Percentiles rank a stretch among this genome's conserved stretches.
Conservation (phyloP, 331 rosid species). For the Ulmus americana region DNA sequence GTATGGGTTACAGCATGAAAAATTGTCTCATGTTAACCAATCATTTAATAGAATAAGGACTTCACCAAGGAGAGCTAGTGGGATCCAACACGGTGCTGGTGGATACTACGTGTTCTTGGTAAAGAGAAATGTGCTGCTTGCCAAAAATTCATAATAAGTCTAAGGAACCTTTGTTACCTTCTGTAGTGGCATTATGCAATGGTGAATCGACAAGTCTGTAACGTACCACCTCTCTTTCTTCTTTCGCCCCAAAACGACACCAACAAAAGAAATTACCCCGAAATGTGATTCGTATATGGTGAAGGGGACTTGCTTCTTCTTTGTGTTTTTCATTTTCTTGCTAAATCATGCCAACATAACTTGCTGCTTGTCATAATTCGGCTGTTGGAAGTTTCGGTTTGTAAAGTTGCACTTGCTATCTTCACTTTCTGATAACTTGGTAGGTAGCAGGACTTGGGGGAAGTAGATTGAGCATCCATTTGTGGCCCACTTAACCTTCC, state of each 20-base stretch:
- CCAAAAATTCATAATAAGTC: background rate
- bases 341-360: background rate
- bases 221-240: background rate
- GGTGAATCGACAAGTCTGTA: slow-evolving; percentile 8
- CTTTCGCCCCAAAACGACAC: slow-evolving; percentile 1
- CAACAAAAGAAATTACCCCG: background rate
- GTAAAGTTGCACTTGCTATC: background rate
- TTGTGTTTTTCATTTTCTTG: slow-evolving; percentile 4
- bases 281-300: background rate
- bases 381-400: no score
- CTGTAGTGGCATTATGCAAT: background rate
- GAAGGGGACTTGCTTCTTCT: background rate
- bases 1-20: slow-evolving; percentile 9
- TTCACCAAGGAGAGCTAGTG: slow-evolving; percentile 3
- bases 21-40: slow-evolving; percentile 11
- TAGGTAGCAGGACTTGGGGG: background rate
- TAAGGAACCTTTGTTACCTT: slow-evolving; percentile 3
- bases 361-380: no score
- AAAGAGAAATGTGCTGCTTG: slow-evolving; percentile 9
- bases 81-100: background rate
- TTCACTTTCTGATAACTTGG: background rate
- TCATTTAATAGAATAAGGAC: slow-evolving; percentile 2
- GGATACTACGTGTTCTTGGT: slow-evolving; percentile 1
- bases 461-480: background rate
- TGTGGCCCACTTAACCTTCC: background rate